Percentiles rank a stretch among this genome's conserved stretches.
phyloP scores from a whole-genome alignment of 164 flowering plant genomes.

The Macadamia integrifolia region DNA sequence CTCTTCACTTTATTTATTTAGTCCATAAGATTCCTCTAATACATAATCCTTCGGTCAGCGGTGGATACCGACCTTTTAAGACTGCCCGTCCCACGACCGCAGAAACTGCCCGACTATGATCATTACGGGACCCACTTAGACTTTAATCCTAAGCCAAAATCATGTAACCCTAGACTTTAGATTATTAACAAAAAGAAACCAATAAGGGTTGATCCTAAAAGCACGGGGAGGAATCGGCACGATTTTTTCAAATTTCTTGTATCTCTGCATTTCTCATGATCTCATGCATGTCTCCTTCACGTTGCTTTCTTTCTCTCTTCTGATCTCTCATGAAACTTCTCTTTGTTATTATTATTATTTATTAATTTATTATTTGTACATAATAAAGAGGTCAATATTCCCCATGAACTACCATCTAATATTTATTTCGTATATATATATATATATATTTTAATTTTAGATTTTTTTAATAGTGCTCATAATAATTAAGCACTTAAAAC shows the following conservation, averaged over 20 bases:
- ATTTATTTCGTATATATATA: too few relatives aligned
- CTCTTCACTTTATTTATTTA: constrained; percentile 7
- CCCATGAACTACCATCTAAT: neutral
- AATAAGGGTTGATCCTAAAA: constrained; percentile 24
- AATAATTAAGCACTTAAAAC: neutral
- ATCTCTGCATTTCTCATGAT: neutral
- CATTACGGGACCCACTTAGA: constrained; percentile 37
- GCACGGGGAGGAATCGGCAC: constrained; percentile 36
- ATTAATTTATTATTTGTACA: too few relatives aligned
- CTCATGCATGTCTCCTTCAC: constrained; percentile 63
- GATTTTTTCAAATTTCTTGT: neutral
- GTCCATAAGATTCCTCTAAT: constrained; percentile 9
- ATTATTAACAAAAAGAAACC: too few relatives aligned
- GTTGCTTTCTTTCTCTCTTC: constrained; percentile 21
- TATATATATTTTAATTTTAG: too few relatives aligned
- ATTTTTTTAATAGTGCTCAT: neutral
- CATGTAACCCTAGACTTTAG: constrained; percentile 28
- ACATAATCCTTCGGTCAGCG: constrained; percentile 18
- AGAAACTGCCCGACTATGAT: constrained; percentile 30
- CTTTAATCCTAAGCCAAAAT: constrained; percentile 55
- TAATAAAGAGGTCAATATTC: constrained; percentile 11
- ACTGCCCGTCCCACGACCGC: constrained; percentile 34
- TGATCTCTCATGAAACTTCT: neutral
- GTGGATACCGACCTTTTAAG: constrained; percentile 5
- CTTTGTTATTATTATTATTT: too few relatives aligned